Evolutionary conservation across 805 yeast genomes (phyloP).

Genomic region (Wickerhamomyces strasburgensis): DNA sequence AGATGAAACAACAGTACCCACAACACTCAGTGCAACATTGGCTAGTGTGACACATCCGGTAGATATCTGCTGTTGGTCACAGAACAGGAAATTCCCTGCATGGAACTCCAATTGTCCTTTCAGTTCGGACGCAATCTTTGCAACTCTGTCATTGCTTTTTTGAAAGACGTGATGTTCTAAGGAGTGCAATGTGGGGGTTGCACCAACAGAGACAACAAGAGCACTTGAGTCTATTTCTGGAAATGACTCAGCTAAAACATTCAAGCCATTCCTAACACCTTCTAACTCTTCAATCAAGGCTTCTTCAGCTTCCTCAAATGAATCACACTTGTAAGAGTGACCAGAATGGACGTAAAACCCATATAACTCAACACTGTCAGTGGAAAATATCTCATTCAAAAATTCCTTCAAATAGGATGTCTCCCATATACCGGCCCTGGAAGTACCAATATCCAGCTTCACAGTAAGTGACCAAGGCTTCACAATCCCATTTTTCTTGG

Average conservation of each 20-base stretch:
- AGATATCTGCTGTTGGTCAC: conserved; percentile 74
- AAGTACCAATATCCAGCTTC: conserved; percentile 67
- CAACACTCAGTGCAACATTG: conserved; percentile 46
- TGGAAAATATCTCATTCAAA: conserved; percentile 28
- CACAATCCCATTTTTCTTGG: conserved; percentile 19
- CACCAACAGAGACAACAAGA: conserved; percentile 65
- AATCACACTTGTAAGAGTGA: conserved; percentile 54
- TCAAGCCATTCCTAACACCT: conserved; percentile 51
- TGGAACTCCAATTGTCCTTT: conserved; percentile 57
- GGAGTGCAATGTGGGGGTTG: conserved; percentile 76
- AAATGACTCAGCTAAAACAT: conserved; percentile 29
- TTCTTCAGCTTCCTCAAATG: conserved; percentile 41
- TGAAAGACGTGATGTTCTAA: conserved; percentile 29
- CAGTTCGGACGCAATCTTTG: conserved; percentile 18
- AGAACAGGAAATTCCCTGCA: conserved; percentile 75
- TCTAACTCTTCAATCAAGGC: conserved; percentile 51
- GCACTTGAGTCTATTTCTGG: conserved; percentile 32
- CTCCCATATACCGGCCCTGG: conserved; percentile 56
- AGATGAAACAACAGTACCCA: conserved; percentile 54
- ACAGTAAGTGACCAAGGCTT: conserved; percentile 59
- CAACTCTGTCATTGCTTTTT: conserved; percentile 12
- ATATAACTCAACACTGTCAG: conserved; percentile 38
- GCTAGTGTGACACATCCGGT: conserved; percentile 50
- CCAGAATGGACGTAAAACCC: conserved; percentile 84
- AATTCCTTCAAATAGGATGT: conserved; percentile 31